A percentile compares a stretch with the other conserved stretches of the same genome.
Evolutionary conservation across 2,329 filamentous ascomycete species (phyloP).

Genomic region (Elsinoe perseae): DNA sequence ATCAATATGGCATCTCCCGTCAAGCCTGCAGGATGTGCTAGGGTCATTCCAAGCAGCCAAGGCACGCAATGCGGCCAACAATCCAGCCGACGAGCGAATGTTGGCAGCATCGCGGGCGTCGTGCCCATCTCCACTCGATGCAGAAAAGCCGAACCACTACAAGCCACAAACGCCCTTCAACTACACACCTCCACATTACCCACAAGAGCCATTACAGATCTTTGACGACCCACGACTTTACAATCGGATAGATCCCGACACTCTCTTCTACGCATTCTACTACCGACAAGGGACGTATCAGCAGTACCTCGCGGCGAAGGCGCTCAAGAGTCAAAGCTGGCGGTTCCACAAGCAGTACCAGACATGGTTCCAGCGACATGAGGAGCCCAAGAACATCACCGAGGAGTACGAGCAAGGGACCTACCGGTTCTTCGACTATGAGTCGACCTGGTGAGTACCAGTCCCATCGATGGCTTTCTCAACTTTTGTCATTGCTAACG

Average conservation of each 20-base stretch:
- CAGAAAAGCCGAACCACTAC: slow-evolving; percentile 76
- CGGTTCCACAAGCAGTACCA: slow-evolving; percentile 99
- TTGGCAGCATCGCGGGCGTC: slow-evolving; percentile 66
- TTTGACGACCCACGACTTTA: slow-evolving; percentile 89
- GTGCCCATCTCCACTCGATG: slow-evolving; percentile 68
- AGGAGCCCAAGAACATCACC: slow-evolving; percentile 96
- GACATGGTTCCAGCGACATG: slow-evolving; percentile 97
- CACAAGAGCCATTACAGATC: slow-evolving; percentile 82
- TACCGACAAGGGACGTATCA: slow-evolving; percentile 95
- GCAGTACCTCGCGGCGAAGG: slow-evolving; percentile 90
- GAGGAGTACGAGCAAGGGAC: slow-evolving; percentile 98
- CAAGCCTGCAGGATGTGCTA: slow-evolving; percentile 79
- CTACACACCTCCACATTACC: slow-evolving; percentile 72
- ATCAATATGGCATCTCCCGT: slow-evolving; percentile 86
- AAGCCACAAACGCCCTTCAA: slow-evolving; percentile 71
- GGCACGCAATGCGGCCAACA: slow-evolving; percentile 53
- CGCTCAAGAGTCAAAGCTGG: slow-evolving; percentile 98
- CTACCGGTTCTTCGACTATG: slow-evolving; percentile 98
- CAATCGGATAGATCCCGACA: slow-evolving; percentile 84
- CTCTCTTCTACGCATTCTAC: slow-evolving; percentile 97
- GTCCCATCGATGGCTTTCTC: slow-evolving; percentile 14
- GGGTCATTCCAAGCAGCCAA: slow-evolving; percentile 84
- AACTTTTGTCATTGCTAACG: slow-evolving; percentile 9
- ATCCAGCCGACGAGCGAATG: slow-evolving; percentile 63
- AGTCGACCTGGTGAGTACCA: slow-evolving; percentile 85